A percentile compares a stretch with the other conserved stretches of the same genome.
phyloP scores from a whole-genome alignment of 2,329 filamentous ascomycete species.

The Zymoseptoria tritici region DNA sequence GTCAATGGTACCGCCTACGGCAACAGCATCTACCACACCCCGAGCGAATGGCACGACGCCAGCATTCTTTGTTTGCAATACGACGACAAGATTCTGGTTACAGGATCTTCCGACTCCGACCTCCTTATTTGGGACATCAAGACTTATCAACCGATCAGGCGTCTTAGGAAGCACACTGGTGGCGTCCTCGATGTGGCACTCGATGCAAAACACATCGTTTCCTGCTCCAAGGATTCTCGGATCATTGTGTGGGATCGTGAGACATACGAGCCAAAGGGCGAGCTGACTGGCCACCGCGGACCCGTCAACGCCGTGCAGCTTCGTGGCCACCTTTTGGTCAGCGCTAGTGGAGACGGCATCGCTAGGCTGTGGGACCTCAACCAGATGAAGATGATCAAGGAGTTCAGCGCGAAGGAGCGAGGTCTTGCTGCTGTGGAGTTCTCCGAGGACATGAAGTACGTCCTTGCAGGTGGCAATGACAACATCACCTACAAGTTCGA shows the following conservation, averaged over 20 bases:
- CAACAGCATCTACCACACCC: constrained; percentile 40
- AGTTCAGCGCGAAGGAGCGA: constrained; percentile 84
- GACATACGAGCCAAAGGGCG: constrained; percentile 67
- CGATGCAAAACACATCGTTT: constrained; percentile 85
- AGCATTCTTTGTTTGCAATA: constrained; percentile 95
- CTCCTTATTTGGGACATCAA: constrained; percentile 88
- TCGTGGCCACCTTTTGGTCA: constrained; percentile 85
- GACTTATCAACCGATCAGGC: constrained; percentile 70
- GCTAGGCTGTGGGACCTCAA: constrained; percentile 95
- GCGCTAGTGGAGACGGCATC: constrained; percentile 84
- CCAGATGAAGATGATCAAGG: constrained; percentile 78
- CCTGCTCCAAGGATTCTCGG: constrained; percentile 89
- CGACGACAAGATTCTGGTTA: constrained; percentile 86
- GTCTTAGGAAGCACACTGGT: constrained; percentile 70
- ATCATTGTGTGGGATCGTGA: constrained; percentile 92
- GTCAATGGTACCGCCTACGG: constrained; percentile 42
- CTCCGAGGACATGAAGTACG: constrained; percentile 85
- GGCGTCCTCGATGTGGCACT: constrained; percentile 93
- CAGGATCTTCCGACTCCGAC: constrained; percentile 83
- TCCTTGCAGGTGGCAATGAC: constrained; percentile 92
- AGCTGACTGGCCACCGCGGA: constrained; percentile 76
- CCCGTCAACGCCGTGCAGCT: constrained; percentile 96
- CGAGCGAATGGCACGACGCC: constrained; percentile 65
- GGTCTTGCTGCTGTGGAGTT: constrained; percentile 95
- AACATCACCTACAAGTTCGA: constrained; percentile 95